Base-by-base conservation (phyloP, 805 yeast genomes). In the Saccharomycopsis selenospora region DNA sequence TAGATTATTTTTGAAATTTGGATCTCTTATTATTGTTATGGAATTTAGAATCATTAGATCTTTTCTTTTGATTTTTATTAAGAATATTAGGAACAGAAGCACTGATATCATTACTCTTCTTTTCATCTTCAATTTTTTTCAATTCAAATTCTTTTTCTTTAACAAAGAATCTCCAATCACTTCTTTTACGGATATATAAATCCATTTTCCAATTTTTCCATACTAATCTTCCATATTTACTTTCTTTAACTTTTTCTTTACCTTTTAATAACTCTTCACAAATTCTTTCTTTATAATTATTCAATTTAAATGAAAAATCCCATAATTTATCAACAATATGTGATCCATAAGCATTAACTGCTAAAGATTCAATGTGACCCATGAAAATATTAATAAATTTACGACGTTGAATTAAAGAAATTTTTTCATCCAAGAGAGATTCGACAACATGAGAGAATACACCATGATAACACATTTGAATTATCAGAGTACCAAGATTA, bases 151-250 rank as follows among this genome's bases (percentile, higher is more conserved):
- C 77, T 55, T 74, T 75, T 41, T 76, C 74, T 50, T 78, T 85
- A 14, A 82, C 71, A 33, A 76, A 55, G 50, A 57, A 67, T 65
- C 84, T 86, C 98, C 98, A 91, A 59, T 89, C 96, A 59, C 71
- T 77, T 62, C 81, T 76, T 65, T 81, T 80, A 61, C 95, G 73
- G 8, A 69, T 61, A 59, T 79, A 91, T 57, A 81, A 66, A 62
- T 93, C 98, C 82, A 91, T 75, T 26, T 76, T 68, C 97, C 97
- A 93, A 63, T 91, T 91, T 62, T 83, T 86, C 98, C 97, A 93
- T 1, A 93, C 98, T 57, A 80, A 74, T 61, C 82, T 78, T 29
- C 99, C 99, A 60, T 91, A 93, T 10, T 71, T 76, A 60, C 95
- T 85, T 52, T 82, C 87, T 67, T 93, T 89, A 40, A 93, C 84